Conservation (phyloP, 2,329 filamentous ascomycete genomes). For the Teratosphaeria epicoccoides region DNA sequence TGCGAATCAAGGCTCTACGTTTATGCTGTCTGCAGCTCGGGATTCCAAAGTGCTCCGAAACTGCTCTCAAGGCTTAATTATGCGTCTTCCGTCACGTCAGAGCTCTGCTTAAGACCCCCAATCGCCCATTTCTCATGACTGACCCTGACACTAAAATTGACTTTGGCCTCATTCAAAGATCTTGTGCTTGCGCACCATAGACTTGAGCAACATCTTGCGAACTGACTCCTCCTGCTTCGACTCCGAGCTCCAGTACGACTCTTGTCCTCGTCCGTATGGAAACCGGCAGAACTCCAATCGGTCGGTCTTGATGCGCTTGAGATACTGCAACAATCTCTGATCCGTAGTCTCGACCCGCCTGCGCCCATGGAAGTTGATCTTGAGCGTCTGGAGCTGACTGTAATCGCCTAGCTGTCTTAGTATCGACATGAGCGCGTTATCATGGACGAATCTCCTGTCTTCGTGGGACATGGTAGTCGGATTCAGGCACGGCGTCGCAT, state of each 20-base stretch:
- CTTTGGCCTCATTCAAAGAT: slow-evolving; percentile 25
- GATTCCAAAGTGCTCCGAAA: background rate
- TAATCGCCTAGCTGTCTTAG: slow-evolving; percentile 33
- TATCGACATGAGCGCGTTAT: slow-evolving; percentile 36
- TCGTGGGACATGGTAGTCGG: slow-evolving; percentile 29
- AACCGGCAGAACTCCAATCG: slow-evolving; percentile 26
- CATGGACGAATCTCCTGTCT: slow-evolving; percentile 39
- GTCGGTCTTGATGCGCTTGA: slow-evolving; percentile 36
- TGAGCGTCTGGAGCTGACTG: slow-evolving; percentile 33
- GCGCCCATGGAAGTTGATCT: slow-evolving; percentile 35
- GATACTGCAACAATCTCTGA: slow-evolving; percentile 34
- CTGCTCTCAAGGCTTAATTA: background rate
- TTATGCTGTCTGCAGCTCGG: background rate
- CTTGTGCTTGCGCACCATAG: slow-evolving; percentile 29
- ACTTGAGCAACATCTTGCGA: slow-evolving; percentile 23
- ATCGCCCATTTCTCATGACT: no score
- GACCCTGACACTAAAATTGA: no score
- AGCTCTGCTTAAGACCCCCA: no score
- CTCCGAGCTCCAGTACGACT: slow-evolving; percentile 9
- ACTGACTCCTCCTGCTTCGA: slow-evolving; percentile 27
- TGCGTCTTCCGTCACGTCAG: no score
- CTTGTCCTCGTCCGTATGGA: slow-evolving; percentile 16
- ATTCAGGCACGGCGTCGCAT: slow-evolving; percentile 33
- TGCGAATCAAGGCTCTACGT: background rate
- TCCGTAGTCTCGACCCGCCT: slow-evolving; percentile 24